Conservation (phyloP, 768 basidiomycete genomes). For the Dentipellis sp. region DNA sequence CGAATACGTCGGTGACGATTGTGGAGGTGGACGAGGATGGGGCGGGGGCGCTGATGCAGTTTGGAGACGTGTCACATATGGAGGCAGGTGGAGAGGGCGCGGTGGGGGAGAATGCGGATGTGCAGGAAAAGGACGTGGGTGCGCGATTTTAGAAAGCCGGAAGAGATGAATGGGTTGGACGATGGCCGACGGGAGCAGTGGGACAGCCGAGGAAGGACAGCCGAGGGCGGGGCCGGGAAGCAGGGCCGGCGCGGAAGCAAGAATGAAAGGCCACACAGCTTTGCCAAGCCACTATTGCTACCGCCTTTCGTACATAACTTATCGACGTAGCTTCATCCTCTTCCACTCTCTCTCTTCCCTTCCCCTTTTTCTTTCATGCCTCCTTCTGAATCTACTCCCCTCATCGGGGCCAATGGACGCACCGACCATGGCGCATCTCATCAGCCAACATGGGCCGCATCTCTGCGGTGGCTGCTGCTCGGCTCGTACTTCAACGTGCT, state of each 20-base stretch:
- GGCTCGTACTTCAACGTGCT: constrained; percentile 67
- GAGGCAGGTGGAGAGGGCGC: constrained; percentile 17
- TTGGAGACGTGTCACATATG: constrained; percentile 50
- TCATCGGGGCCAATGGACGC: constrained; percentile 15
- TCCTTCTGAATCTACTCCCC: constrained; percentile 8
- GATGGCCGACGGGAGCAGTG: no score
- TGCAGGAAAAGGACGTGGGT: constrained; percentile 10
- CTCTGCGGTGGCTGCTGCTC: constrained; percentile 52
- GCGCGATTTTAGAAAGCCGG: neutral
- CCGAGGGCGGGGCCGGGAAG: no score
- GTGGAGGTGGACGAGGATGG: constrained; percentile 39
- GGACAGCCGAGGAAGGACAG: no score
- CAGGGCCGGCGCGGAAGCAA: no score
- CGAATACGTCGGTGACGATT: constrained; percentile 50
- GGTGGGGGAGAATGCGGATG: constrained; percentile 48
- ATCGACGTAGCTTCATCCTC: neutral
- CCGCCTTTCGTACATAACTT: no score
- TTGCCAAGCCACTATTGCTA: no score
- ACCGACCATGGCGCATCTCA: constrained; percentile 15
- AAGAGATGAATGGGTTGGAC: no score
- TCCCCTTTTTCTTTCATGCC: constrained; percentile 5
- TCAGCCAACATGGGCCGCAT: constrained; percentile 51
- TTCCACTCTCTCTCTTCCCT: constrained; percentile 1
- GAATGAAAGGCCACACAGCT: no score
- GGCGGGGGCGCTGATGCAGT: constrained; percentile 37